These are phyloP conservation scores for Mycena alexandri DNA, from an alignment of 768 basidiomycete genomes.

Conservation along the genomic window DNA sequence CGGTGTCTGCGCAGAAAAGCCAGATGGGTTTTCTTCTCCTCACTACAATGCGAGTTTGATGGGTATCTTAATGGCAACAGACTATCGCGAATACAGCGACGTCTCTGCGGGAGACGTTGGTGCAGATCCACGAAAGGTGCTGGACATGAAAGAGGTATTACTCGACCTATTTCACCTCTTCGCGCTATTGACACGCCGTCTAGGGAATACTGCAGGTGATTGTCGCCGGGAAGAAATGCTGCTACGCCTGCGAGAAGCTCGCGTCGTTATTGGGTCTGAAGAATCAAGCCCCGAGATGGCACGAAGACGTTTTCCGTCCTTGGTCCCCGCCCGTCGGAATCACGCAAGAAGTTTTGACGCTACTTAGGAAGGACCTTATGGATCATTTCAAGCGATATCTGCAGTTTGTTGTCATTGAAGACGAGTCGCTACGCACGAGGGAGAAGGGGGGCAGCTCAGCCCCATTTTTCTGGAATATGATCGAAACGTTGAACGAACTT, in stretches of 20 bases:
- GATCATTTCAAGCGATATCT: slow-evolving; percentile 3
- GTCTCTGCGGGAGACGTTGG: neutral
- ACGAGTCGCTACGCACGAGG: neutral
- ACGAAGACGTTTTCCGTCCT: slow-evolving; percentile 16
- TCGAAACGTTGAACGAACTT: neutral
- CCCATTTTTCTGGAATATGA: neutral
- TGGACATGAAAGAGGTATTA: slow-evolving; percentile 21
- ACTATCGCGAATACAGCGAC: neutral
- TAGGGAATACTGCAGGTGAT: slow-evolving; percentile 24
- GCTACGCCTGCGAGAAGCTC: slow-evolving; percentile 25
- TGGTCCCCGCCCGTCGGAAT: slow-evolving; percentile 24
- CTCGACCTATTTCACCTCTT: neutral
- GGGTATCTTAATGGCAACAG: slow-evolving; percentile 19
- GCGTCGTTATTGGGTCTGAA: slow-evolving; percentile 5
- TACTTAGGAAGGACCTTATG: slow-evolving; percentile 10
- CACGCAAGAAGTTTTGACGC: neutral
- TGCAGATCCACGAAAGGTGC: slow-evolving; percentile 9
- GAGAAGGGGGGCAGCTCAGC: neutral
- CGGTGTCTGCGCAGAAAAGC: slow-evolving; percentile 1
- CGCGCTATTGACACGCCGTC: neutral
- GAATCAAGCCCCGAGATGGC: neutral
- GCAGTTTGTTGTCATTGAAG: neutral
- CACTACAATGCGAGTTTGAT: slow-evolving; percentile 19
- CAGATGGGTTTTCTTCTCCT: neutral
- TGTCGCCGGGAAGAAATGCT: slow-evolving; percentile 8